phyloP scores from a whole-genome alignment of 148 eudicot species.

The Dysphania ambrosioides region DNA sequence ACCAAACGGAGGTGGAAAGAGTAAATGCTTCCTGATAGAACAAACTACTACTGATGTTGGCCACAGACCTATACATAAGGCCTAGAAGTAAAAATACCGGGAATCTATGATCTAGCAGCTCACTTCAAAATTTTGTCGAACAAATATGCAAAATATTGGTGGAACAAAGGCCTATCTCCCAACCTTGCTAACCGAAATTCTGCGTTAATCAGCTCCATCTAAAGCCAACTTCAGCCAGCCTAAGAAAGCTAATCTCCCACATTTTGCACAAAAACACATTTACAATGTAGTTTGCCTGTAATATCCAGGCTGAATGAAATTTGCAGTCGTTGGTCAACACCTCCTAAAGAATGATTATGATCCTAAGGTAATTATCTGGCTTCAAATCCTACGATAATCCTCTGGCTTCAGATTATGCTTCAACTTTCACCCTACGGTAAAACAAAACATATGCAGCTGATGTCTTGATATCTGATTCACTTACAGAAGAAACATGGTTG shows the following conservation, averaged over 20 bases:
- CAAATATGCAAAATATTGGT: background rate
- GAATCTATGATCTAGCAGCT: slow-evolving; percentile 16
- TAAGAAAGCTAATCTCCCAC: background rate
- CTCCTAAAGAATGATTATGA: slow-evolving; percentile 23
- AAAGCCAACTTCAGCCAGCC: slow-evolving; percentile 1
- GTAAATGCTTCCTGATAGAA: background rate
- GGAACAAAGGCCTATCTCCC: slow-evolving; percentile 16
- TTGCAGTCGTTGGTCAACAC: background rate
- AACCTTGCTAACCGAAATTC: slow-evolving; percentile 7
- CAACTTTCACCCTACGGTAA: slow-evolving; percentile 61
- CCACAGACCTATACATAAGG: slow-evolving; percentile 17
- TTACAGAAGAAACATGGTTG: slow-evolving; percentile 74
- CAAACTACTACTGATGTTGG: slow-evolving; percentile 1
- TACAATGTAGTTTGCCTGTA: background rate
- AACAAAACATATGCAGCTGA: slow-evolving; percentile 94
- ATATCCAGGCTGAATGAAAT: slow-evolving; percentile 3
- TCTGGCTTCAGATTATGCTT: slow-evolving; percentile 24
- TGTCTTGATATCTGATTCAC: slow-evolving; percentile 75
- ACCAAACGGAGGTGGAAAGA: background rate
- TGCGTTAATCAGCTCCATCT: slow-evolving; percentile 3
- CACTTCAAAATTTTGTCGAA: slow-evolving; percentile 22
- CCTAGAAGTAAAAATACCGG: background rate
- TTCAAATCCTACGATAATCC: slow-evolving; percentile 34
- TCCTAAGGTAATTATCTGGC: slow-evolving; percentile 36
- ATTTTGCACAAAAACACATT: background rate